These are phyloP conservation scores for Mucor lusitanicus DNA, from an alignment of 371 early-diverging fungal genomes.

Conservation along the genomic window DNA sequence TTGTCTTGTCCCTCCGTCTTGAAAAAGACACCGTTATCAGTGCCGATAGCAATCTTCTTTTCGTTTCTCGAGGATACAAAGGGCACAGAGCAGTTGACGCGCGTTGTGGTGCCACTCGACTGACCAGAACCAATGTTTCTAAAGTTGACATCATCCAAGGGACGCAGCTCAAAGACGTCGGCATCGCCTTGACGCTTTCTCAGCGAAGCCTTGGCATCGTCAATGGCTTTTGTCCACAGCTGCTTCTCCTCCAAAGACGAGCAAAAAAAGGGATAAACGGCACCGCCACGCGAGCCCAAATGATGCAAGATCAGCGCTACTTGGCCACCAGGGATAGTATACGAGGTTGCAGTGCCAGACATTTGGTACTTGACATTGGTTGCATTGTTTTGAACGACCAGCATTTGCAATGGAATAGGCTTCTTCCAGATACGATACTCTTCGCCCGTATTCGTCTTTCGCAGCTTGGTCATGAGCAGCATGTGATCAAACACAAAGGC, in stretches of 20 bases:
- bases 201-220: conserved; percentile 67
- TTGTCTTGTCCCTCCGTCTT: conserved; percentile 33
- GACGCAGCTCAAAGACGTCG: conserved; percentile 68
- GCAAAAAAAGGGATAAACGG: conserved; percentile 42
- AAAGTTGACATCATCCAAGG: conserved; percentile 47
- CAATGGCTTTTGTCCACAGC: conserved; percentile 84
- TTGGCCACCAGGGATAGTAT: background rate
- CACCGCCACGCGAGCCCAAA: conserved; percentile 42
- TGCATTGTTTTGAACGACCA: conserved; percentile 41
- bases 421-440: conserved; percentile 68
- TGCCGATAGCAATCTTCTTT: conserved; percentile 76
- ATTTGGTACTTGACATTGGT: conserved; percentile 1
- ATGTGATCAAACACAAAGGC: conserved; percentile 91
- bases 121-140: conserved; percentile 26
- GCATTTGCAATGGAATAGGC: conserved; percentile 67
- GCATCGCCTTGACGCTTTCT: conserved; percentile 48
- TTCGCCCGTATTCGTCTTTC: conserved; percentile 52
- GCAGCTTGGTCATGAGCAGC: conserved; percentile 77
- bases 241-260: conserved; percentile 76
- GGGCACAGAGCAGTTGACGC: conserved; percentile 74
- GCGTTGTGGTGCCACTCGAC: conserved; percentile 34
- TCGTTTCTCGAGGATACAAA: conserved; percentile 46
- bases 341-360: conserved; percentile 9
- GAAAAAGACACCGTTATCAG: conserved; percentile 81
- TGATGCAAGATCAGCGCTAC: conserved; percentile 36